Evolutionary conservation across 2,329 filamentous ascomycete genomes (phyloP).

Genomic region (Fusarium anguioides): DNA sequence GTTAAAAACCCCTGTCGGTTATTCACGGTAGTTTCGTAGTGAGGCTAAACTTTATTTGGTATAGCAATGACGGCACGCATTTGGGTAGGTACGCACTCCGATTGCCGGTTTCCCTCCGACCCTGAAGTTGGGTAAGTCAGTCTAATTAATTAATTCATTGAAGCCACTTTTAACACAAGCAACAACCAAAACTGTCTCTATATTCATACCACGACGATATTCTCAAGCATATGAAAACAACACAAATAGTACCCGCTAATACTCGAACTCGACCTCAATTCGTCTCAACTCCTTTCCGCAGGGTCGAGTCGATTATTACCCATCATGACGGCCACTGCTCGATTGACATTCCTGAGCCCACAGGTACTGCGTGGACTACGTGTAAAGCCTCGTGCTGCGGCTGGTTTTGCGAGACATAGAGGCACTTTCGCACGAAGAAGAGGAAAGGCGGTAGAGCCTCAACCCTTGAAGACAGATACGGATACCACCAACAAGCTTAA

Average conservation of each 20-base stretch:
- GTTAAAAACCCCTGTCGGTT: slow-evolving; percentile 24
- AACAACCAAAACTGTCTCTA: not conserved
- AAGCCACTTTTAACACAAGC: not conserved
- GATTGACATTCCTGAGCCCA: slow-evolving; percentile 76
- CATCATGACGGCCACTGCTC: slow-evolving; percentile 71
- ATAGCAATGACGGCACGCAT: slow-evolving; percentile 41
- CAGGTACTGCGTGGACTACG: slow-evolving; percentile 67
- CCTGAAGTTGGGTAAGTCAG: not conserved
- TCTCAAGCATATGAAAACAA: too few species aligned
- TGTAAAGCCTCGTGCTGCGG: slow-evolving; percentile 53
- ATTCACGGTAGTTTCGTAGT: slow-evolving; percentile 30
- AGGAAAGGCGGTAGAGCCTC: slow-evolving; percentile 70
- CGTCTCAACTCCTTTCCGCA: slow-evolving; percentile 3
- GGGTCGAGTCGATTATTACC: not conserved
- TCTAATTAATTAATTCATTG: not conserved
- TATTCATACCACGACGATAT: not conserved
- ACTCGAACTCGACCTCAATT: not conserved
- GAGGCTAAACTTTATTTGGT: slow-evolving; percentile 8
- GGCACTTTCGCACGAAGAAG: slow-evolving; percentile 65
- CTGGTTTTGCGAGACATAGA: slow-evolving; percentile 52
- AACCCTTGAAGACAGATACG: slow-evolving; percentile 44
- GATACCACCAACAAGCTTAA: slow-evolving; percentile 34
- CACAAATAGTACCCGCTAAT: not conserved
- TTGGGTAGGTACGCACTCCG: slow-evolving; percentile 38
- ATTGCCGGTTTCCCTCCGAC: slow-evolving; percentile 39